phyloP scores from a whole-genome alignment of 768 basidiomycete species.

The Clitopilus hobsonii region DNA sequence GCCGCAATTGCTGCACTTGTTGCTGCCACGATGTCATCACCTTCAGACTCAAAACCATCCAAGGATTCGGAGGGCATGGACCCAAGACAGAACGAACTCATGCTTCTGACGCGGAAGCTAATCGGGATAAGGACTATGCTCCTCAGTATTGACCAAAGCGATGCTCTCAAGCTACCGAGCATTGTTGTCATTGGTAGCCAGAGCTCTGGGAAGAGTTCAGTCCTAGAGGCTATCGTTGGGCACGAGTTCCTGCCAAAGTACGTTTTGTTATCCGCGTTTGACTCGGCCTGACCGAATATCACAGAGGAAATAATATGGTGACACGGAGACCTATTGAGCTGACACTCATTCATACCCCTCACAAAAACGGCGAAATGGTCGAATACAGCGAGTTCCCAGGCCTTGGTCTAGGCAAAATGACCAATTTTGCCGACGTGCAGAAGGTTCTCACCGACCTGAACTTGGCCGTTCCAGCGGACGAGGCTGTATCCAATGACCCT shows the following conservation, averaged over 20 bases:
- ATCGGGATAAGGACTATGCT: conserved; percentile 95
- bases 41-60: conserved; percentile 51
- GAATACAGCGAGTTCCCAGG: conserved; percentile 96
- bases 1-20: conserved; percentile 70
- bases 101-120: conserved; percentile 91
- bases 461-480: conserved; percentile 82
- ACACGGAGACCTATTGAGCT: conserved; percentile 97
- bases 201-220: conserved; percentile 97
- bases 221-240: conserved; percentile 95
- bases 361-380: conserved; percentile 44
- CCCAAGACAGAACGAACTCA: conserved; percentile 71
- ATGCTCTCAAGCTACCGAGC: conserved; percentile 89
- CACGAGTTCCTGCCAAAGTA: conserved; percentile 98
- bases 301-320: conserved; percentile 98
- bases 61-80: conserved; percentile 33
- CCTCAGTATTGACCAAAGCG: conserved; percentile 94
- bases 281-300: conserved; percentile 4
- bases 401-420: conserved; percentile 83
- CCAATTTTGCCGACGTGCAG: conserved; percentile 90
- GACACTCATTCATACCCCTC: conserved; percentile 89
- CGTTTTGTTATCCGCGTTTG: conserved; percentile 22
- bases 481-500: conserved; percentile 91
- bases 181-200: conserved; percentile 99
- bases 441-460: conserved; percentile 93
- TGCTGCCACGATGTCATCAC: conserved; percentile 75